Evolutionary conservation across 106 monocot genomes (phyloP), one percentile per base, ranked within the genome.

Genomic region (Dactylorhiza incarnata): DNA sequence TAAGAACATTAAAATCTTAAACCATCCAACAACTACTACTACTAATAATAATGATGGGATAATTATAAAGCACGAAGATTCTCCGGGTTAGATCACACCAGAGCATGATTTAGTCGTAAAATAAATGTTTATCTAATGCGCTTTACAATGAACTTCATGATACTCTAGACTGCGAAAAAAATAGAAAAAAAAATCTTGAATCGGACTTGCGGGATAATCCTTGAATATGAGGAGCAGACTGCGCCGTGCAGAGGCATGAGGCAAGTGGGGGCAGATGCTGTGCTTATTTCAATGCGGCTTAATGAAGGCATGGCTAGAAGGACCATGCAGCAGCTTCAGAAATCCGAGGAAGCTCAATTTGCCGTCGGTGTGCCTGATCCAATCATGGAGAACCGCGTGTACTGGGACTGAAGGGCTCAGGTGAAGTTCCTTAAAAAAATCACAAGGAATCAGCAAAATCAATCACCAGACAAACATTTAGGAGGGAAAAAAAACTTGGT

Each of bases 271-370:
- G 29, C 29, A 29, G 29, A 29, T 29, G 29, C 29, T 29, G 29
- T 29, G 29, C 29, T 29, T 29, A 29, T 58, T 13, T 23, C 23
- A 66, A 14, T 66, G 66, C 4, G 13, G 11, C 66, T 66, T 66
- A 24, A 66, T 0, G 29, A 66, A 66, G 66, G 13, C 29, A 4
- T 29, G 66, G 66, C 66, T 66, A 12, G 66, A 66, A 10, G 66
- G 66, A 69, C 87, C 87, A 55, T 88, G 91, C 50, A 91, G 74
- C 25, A 91, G 69, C 71, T 80, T 85, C 37, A 88, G 78, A 61
- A 85, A 91, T 7, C 91, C 91, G 5, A 91, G 75, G 72, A 88
- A 91, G 51, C 85, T 91, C 55, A 91, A 79, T 73, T 91, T 91
- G 24, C 91, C 91, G 75, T 91, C 91, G 2, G 91, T 79, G 75